phyloP scores from a whole-genome alignment of 176 grass and related monocot species.

The Oryza rufipogon region DNA sequence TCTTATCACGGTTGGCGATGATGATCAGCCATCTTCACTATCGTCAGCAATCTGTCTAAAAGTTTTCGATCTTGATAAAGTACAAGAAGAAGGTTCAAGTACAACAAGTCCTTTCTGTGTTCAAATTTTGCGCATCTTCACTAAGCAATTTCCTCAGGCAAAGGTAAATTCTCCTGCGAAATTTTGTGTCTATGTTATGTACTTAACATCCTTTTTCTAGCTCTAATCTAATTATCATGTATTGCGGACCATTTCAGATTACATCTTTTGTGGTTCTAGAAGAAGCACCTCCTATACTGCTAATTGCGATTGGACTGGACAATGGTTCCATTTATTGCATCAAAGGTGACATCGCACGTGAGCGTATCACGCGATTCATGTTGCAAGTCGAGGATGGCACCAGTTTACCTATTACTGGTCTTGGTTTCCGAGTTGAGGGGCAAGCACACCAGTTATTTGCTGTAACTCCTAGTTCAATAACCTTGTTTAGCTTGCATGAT shows the following conservation, averaged over 20 bases:
- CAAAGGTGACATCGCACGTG: conserved; percentile 91
- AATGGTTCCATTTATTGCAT: conserved; percentile 95
- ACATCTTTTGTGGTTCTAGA: conserved; percentile 96
- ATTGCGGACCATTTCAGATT: conserved; percentile 59
- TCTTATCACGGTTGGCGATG: conserved; percentile 85
- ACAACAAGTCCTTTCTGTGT: conserved; percentile 82
- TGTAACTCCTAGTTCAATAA: conserved; percentile 73
- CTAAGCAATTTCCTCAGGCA: conserved; percentile 83
- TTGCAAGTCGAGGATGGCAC: conserved; percentile 69
- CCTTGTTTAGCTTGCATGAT: conserved; percentile 82
- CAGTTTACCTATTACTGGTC: conserved; percentile 63
- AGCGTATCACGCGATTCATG: conserved; percentile 90
- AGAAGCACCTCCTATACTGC: conserved; percentile 88
- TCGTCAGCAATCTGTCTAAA: conserved; percentile 81
- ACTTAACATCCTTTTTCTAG: not conserved
- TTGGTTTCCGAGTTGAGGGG: conserved; percentile 81
- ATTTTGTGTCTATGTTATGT: not conserved
- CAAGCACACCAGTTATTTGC: conserved; percentile 86
- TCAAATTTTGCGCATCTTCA: conserved; percentile 93
- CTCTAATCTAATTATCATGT: conserved; percentile 26
- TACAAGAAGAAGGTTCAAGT: conserved; percentile 95
- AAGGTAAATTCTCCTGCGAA: conserved; percentile 58
- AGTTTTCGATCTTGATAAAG: conserved; percentile 96
- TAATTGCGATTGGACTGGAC: conserved; percentile 82
- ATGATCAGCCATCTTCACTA: conserved; percentile 77